A percentile compares a stretch with the other conserved stretches of the same genome.
Conservation (phyloP, 2,329 filamentous ascomycete genomes). For the Calonectria crousiana region DNA sequence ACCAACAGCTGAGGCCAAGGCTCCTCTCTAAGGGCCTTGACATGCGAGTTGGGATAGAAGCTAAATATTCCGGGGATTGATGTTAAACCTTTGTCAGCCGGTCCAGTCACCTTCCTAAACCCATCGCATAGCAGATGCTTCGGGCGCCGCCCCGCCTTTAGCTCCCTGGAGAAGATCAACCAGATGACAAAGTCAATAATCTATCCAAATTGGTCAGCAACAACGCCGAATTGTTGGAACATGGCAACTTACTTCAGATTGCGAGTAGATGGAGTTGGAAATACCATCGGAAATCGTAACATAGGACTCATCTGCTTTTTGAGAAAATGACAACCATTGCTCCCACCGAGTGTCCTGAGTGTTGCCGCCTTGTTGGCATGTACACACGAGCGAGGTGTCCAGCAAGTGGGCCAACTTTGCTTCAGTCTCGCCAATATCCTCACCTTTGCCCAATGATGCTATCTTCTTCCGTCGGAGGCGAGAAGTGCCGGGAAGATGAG, state of each 20-base stretch:
- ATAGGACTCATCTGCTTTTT: constrained; percentile 69
- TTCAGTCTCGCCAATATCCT: constrained; percentile 49
- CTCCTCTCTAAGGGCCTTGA: constrained; percentile 73
- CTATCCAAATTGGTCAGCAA: constrained; percentile 56
- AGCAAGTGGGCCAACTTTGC: constrained; percentile 68
- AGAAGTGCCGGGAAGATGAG: constrained; percentile 74
- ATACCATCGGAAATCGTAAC: constrained; percentile 64
- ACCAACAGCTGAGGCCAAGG: constrained; percentile 83
- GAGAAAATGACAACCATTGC: constrained; percentile 72
- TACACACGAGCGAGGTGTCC: constrained; percentile 77
- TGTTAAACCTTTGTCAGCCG: constrained; percentile 47
- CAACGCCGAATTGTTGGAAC: constrained; percentile 6
- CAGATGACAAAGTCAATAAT: constrained; percentile 84
- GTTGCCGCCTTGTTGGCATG: constrained; percentile 48
- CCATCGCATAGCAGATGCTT: constrained; percentile 88
- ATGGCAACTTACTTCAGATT: constrained; percentile 69
- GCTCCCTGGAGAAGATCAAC: constrained; percentile 75
- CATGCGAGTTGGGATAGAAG: constrained; percentile 76
- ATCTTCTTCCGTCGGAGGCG: constrained; percentile 72
- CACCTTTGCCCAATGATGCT: constrained; percentile 54
- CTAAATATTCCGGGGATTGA: constrained; percentile 75
- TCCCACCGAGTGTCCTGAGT: constrained; percentile 59
- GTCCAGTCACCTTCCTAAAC: constrained; percentile 67
- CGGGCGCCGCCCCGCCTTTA: constrained; percentile 62
- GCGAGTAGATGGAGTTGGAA: constrained; percentile 62